Percentiles rank a stretch among this genome's conserved stretches.
Conservation (phyloP, 2,329 filamentous ascomycete species). For the Venturia effusa region DNA sequence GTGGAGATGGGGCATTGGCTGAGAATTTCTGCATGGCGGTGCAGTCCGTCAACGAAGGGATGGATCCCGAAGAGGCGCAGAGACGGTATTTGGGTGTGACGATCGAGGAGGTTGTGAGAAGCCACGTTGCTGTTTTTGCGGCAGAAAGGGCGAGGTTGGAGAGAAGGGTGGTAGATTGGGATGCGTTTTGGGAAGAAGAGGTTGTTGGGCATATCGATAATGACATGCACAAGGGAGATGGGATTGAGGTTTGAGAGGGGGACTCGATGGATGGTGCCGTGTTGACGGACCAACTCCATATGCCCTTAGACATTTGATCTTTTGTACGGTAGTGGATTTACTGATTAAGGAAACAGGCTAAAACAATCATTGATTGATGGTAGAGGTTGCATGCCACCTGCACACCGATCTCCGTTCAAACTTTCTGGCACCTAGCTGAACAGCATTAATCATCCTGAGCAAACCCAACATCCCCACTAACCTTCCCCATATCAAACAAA, state of each 20-base stretch:
- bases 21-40: conserved; percentile 76
- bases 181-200: conserved; percentile 59
- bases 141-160: conserved; percentile 73
- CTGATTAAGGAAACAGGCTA: too few relatives aligned
- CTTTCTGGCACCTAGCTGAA: too few relatives aligned
- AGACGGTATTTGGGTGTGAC: conserved; percentile 66
- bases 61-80: conserved; percentile 58
- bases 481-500: conserved; percentile 50
- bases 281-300: too few relatives aligned
- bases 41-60: conserved; percentile 61
- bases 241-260: too few relatives aligned
- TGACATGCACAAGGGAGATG: background rate
- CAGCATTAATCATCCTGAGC: conserved; percentile 41
- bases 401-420: too few relatives aligned
- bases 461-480: conserved; percentile 52
- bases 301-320: too few relatives aligned
- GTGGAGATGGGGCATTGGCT: conserved; percentile 69
- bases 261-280: too few relatives aligned
- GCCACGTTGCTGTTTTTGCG: conserved; percentile 87
- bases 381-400: too few relatives aligned
- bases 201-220: conserved; percentile 26
- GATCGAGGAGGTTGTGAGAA: conserved; percentile 76
- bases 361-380: too few relatives aligned
- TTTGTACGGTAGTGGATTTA: too few relatives aligned
- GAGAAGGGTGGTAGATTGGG: conserved; percentile 63